Evolutionary conservation across 805 yeast species (phyloP), one percentile per base, ranked within the genome.

Genomic region (Schwanniomyces occidentalis): DNA sequence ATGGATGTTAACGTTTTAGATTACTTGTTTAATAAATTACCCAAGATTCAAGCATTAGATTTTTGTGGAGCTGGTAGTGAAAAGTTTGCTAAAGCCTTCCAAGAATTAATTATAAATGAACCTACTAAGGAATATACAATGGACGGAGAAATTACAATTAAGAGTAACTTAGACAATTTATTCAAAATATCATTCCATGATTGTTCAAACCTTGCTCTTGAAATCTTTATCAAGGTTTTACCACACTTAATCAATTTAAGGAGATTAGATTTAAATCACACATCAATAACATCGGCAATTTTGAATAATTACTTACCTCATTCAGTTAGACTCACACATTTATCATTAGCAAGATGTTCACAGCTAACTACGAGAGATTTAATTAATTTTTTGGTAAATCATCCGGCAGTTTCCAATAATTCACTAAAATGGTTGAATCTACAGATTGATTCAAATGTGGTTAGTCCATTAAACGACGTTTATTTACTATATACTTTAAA

Each of bases 31-130:
- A 77, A 78, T 44, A 46, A 63, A 14, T 59, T 78, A 49, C 73
- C 73, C 4, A 63, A 71, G 35, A 64, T 90, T 32, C 76, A 82
- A 56, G 77, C 86, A 1, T 61, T 89, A 8, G 97, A 89, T 59
- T 87, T 89, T 44, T 89, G 96, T 58, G 97, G 96, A 6, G 85
- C 95, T 24, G 77, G 87, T 5, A 83, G 85, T 28, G 68, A 65
- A 23, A 63, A 53, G 19, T 86, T 88, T 52, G 77, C 79, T 8
- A 48, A 65, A 9, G 81, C 85, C 16, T 82, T 87, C 48, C 63
- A 70, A 12, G 50, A 63, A 13, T 56, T 76, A 15, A 48, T 34
- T n/a, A 54, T 69, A 27, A 22, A 46, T 63, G 44, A 51, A 9
- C 48, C 48, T 12, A 25, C 30, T 16, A 41, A 38, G 8, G 32